phyloP scores from a whole-genome alignment of 495 filamentous ascomycete genomes.

The Hyaloscypha bicolor region DNA sequence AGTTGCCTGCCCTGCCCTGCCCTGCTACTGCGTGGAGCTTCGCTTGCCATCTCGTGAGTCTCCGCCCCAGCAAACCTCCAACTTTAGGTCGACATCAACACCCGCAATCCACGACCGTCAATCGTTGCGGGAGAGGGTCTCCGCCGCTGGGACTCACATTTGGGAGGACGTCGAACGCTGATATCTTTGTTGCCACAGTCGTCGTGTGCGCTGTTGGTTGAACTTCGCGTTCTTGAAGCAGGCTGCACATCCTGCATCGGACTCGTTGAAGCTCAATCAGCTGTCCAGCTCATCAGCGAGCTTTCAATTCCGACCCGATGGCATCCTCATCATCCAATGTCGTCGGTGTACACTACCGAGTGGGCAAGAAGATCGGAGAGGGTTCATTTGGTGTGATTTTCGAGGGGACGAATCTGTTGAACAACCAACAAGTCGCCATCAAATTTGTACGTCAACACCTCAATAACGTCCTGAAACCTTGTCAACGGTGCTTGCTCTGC shows the following conservation, averaged over 20 bases:
- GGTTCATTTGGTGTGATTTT: slow-evolving; percentile 99
- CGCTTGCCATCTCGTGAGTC: slow-evolving; percentile 8
- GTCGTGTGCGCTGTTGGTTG: slow-evolving; percentile 23
- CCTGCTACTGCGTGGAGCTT: too few species aligned
- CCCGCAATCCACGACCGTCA: slow-evolving; percentile 16
- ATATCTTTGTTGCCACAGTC: slow-evolving; percentile 17
- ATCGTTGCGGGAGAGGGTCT: slow-evolving; percentile 13
- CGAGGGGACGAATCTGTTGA: slow-evolving; percentile 96
- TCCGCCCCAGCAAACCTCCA: slow-evolving; percentile 10
- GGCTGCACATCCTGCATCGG: not conserved
- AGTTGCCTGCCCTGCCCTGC: slow-evolving; percentile 6
- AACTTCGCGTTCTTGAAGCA: slow-evolving; percentile 20
- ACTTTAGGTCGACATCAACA: slow-evolving; percentile 5
- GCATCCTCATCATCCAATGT: slow-evolving; percentile 96
- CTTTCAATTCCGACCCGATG: slow-evolving; percentile 52
- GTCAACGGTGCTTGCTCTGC: not conserved
- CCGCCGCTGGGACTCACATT: slow-evolving; percentile 1
- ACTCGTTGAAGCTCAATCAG: slow-evolving; percentile 19
- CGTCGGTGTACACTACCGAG: slow-evolving; percentile 97
- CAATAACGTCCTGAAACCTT: not conserved
- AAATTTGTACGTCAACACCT: slow-evolving; percentile 80
- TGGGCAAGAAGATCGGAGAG: slow-evolving; percentile 99
- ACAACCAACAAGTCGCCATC: slow-evolving; percentile 99
- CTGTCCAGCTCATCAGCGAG: slow-evolving; percentile 20
- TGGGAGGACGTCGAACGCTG: slow-evolving; percentile 1